Base-by-base conservation (phyloP, 805 yeast genomes). In the Candida verbasci region DNA sequence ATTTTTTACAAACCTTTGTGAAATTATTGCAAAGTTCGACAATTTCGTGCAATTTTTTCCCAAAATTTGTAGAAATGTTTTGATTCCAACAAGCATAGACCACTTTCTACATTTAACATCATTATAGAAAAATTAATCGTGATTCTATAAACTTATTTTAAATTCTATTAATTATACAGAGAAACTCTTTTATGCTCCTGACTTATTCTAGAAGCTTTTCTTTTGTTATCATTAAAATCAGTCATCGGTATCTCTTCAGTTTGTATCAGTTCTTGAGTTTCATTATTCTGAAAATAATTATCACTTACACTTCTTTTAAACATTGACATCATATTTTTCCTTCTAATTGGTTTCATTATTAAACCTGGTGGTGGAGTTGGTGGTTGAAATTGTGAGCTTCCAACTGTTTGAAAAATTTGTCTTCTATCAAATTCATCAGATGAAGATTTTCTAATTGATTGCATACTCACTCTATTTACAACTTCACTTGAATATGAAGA, bases 161-260 rank as follows among this genome's bases (percentile, higher is more conserved):
- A 24, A 7, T n/a, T 17, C 12, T 29, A 29, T 29, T 29, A 29
- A 8, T n/a, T 29, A 24, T 33, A 28, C 37, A 33, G n/a, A 10
- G 37, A 25, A 6, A 34, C 21, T n/a, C 21, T 21, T 27, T 33
- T 42, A 22, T 32, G 41, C 29, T 49, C 56, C 24, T 47, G 55
- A 7, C 42, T 33, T 6, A 56, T 58, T 29, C 59, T 41, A 8
- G 50, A 38, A 1, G 55, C 58, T 16, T 40, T 42, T 21, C 42
- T 37, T 34, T 44, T 48, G 34, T 57, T 58, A 9, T 52, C 40
- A 17, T 44, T 47, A 33, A 68, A 54, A 6, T 65, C 66, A 20
- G 71, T 70, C 69, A 74, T 52, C 21, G 72, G 70, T 38, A 74
- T 74, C 41, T 73, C 79, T 45, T 74, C 80, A 0, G 76, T 70